Conservation (phyloP, 139 green algal species). For the Diplosphaera chodatii region DNA sequence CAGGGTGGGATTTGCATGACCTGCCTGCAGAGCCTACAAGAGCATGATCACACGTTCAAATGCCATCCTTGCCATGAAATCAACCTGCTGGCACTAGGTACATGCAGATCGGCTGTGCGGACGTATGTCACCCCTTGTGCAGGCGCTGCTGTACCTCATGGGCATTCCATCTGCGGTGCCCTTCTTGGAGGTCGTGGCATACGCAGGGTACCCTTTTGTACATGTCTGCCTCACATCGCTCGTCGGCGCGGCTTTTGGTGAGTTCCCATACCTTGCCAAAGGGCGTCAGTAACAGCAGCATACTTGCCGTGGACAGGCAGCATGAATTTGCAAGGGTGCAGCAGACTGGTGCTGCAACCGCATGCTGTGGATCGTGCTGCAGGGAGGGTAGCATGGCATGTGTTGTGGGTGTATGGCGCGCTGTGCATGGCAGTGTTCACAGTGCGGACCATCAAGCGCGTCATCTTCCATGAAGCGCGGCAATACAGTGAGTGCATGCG, state of each 20-base stretch:
- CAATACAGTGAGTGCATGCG: constrained; percentile 44
- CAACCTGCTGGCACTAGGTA: too few relatives aligned
- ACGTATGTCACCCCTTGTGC: too few relatives aligned
- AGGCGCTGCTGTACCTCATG: constrained; percentile 53
- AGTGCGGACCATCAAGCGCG: constrained; percentile 88
- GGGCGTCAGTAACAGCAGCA: too few relatives aligned
- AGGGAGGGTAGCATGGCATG: constrained; percentile 58
- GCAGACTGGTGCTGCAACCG: too few relatives aligned
- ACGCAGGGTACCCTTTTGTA: constrained; percentile 80
- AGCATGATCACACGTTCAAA: too few relatives aligned
- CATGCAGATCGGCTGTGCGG: too few relatives aligned
- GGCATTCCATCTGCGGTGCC: constrained; percentile 55
- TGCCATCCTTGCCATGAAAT: too few relatives aligned
- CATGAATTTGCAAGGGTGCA: too few relatives aligned
- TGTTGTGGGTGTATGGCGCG: constrained; percentile 62
- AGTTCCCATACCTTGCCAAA: not conserved
- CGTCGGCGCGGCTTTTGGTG: not conserved
- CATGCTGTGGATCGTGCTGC: not conserved
- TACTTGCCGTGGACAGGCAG: too few relatives aligned
- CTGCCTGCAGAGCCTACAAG: too few relatives aligned
- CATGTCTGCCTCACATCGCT: constrained; percentile 34
- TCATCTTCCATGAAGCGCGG: constrained; percentile 75
- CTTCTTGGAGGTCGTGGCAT: constrained; percentile 77
- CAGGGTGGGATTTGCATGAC: too few relatives aligned
- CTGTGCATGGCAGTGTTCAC: constrained; percentile 81